Evolutionary conservation across 805 yeast genomes (phyloP), one percentile per base, ranked within the genome.

Genomic region (Suhomyces emberorum): DNA sequence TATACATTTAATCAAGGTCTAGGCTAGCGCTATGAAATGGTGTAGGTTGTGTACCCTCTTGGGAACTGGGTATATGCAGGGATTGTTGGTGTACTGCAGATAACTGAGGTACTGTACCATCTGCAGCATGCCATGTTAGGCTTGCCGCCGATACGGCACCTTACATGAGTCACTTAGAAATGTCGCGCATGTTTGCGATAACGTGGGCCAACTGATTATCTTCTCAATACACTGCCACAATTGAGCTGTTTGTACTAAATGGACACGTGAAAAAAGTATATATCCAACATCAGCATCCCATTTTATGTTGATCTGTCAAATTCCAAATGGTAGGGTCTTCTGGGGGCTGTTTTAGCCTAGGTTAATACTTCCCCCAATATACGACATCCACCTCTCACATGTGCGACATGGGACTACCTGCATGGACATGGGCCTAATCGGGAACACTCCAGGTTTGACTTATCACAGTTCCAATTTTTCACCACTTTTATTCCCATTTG

Each of bases 111-210:
- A 10, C 23, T 7, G 23, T 7, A 20, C 10, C 23, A 7, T 7
- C 9, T 20, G 23, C 23, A 20, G 23, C 9, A 20, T 20, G 10
- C 26, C 26, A 9, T 9, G 12, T 23, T 23, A 14, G 26, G 26
- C 26, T 23, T 23, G 26, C 12, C 26, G 26, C 7, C 26, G 26
- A 23, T 23, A 23, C 12, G 26, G 26, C 26, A 30, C 32, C 37
- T 37, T 35, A 32, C 32, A 35, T 37, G 41, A 37, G 32, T 37
- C 41, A 37, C 34, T n/a, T n/a, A n/a, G n/a, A n/a, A n/a, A n/a
- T n/a, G n/a, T n/a, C n/a, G n/a, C n/a, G n/a, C n/a, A n/a, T n/a
- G n/a, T n/a, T n/a, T n/a, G n/a, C n/a, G n/a, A n/a, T n/a, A n/a
- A n/a, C n/a, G n/a, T n/a, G n/a, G n/a, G n/a, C n/a, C n/a, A n/a